A percentile compares a stretch with the other conserved stretches of the same genome.
Conservation (phyloP, 345 rosid species). For the Acer saccharum region DNA sequence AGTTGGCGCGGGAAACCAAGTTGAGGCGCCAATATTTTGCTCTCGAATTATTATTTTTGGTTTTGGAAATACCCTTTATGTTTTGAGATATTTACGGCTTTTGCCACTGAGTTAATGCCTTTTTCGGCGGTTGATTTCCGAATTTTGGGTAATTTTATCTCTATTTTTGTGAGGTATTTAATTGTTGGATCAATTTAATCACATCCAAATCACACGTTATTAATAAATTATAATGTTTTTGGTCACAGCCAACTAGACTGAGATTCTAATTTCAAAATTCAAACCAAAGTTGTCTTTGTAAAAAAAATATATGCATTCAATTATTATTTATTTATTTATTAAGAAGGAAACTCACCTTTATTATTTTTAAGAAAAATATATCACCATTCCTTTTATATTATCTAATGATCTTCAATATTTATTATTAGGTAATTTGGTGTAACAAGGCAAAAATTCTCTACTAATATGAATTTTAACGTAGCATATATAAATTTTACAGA, state of each 20-base stretch:
- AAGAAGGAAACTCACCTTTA: too few relatives aligned
- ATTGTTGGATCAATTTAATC: not conserved
- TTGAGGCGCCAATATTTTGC: not conserved
- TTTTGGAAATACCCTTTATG: not conserved
- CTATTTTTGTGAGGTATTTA: not conserved
- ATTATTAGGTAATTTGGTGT: too few relatives aligned
- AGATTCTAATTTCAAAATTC: not conserved
- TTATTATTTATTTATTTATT: too few relatives aligned
- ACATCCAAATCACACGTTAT: not conserved
- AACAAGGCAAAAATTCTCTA: too few relatives aligned
- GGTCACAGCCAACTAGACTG: not conserved
- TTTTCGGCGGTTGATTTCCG: not conserved
- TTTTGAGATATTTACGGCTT: not conserved
- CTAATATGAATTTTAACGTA: too few relatives aligned
- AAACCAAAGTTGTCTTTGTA: too few relatives aligned
- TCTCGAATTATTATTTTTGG: not conserved
- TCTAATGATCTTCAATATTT: too few relatives aligned
- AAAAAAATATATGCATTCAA: too few relatives aligned
- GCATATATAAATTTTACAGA: too few relatives aligned
- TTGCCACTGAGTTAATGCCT: not conserved
- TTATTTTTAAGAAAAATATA: too few relatives aligned
- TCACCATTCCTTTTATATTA: too few relatives aligned
- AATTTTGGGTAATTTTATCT: not conserved
- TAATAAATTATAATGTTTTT: too few relatives aligned
- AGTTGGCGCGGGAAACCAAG: slow-evolving; percentile 10